These are phyloP conservation scores for Pontederia paniculata DNA, from an alignment of 176 grass and related monocot genomes.

Conservation along the genomic window DNA sequence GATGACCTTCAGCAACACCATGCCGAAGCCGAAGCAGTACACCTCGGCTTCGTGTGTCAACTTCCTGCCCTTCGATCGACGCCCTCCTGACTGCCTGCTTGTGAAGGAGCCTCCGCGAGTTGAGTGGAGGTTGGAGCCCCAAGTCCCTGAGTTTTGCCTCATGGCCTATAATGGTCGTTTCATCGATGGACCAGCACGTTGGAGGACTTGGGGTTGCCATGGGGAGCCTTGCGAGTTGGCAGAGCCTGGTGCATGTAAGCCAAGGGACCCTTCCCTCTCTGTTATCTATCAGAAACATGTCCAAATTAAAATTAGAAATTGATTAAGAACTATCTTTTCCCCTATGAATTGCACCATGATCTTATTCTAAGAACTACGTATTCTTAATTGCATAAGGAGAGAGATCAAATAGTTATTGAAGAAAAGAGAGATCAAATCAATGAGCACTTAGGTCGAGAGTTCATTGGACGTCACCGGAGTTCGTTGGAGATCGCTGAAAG, in stretches of 20 bases:
- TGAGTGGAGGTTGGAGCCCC: constrained; percentile 55
- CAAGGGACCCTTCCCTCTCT: constrained; percentile 63
- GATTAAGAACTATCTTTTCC: no score
- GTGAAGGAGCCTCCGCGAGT: constrained; percentile 22
- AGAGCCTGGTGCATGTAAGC: constrained; percentile 56
- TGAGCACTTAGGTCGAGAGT: no score
- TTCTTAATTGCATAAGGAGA: no score
- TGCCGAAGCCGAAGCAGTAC: constrained; percentile 76
- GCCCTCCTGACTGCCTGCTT: constrained; percentile 45
- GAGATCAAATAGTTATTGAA: no score
- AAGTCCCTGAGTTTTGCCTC: constrained; percentile 71
- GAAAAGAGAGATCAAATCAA: no score
- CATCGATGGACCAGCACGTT: constrained; percentile 45
- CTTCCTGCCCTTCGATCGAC: constrained; percentile 31
- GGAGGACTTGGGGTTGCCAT: constrained; percentile 85
- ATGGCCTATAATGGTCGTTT: neutral
- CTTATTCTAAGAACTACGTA: no score
- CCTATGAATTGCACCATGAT: no score
- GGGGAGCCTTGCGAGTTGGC: constrained; percentile 52
- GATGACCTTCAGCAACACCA: constrained; percentile 74
- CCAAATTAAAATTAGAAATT: no score
- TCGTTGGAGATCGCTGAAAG: no score
- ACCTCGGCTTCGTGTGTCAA: constrained; percentile 58
- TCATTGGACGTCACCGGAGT: no score
- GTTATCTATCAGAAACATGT: constrained; percentile 28